Evolutionary conservation across 2,329 filamentous ascomycete genomes (phyloP).

Genomic region (Diaporthe velutina): DNA sequence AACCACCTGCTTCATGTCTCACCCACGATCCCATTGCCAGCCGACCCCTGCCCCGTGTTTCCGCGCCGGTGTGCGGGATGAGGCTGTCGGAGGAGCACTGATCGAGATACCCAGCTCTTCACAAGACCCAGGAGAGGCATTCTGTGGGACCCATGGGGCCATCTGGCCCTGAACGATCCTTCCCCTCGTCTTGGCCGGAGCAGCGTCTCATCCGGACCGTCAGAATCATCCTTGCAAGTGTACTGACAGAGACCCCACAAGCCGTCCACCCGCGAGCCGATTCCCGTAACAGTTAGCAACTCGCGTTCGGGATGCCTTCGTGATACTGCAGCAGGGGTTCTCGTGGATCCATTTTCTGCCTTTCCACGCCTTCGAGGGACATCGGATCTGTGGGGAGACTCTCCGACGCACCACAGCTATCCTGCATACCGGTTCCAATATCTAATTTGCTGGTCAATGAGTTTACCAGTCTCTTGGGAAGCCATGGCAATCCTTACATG

Average conservation of each 20-base stretch:
- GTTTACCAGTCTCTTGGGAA: conserved; percentile 9
- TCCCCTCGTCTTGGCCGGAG: conserved; percentile 6
- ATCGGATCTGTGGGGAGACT: conserved; percentile 1
- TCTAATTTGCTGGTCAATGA: conserved; percentile 15
- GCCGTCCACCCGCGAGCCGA: conserved; percentile 14
- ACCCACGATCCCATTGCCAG: neutral
- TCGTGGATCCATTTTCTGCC: neutral
- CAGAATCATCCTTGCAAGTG: neutral
- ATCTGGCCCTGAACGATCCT: neutral
- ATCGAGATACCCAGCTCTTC: neutral
- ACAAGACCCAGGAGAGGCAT: neutral
- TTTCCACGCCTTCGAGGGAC: no score
- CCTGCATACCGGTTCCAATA: neutral
- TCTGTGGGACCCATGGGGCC: neutral
- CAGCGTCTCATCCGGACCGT: conserved; percentile 5
- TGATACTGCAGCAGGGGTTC: conserved; percentile 1
- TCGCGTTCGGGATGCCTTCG: conserved; percentile 11
- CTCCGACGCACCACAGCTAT: neutral
- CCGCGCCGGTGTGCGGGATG: neutral
- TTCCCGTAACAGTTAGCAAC: conserved; percentile 18
- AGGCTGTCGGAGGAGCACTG: neutral
- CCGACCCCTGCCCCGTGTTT: neutral
- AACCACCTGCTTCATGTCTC: neutral
- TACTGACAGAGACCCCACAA: conserved; percentile 16
- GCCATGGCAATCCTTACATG: neutral